Base-by-base conservation (phyloP, 352 stramenopile genomes). In the Phytophthora citricola region DNA sequence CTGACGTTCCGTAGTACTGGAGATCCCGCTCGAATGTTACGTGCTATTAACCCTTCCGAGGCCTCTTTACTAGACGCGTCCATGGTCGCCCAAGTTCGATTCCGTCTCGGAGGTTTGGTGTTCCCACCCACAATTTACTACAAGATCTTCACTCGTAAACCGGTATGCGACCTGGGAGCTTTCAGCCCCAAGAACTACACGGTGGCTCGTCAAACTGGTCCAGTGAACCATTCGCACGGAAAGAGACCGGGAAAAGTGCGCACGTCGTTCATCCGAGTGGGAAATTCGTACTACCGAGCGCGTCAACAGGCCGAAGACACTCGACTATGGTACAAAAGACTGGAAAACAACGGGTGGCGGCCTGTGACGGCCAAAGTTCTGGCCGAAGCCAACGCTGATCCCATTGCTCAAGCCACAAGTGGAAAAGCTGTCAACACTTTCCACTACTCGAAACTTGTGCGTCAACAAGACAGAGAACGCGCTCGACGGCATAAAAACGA, bases 71-170 rank as follows among this genome's bases (percentile, higher is more conserved):
- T 97, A 29, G 91, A 97, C 58, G 77, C 78, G 11, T 85, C 91
- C n/a, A 92, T 94, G 72, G 79, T 82, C 0, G 85, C 85, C 0
- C 78, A 89, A 48, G 83, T 98, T 26, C 88, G 90, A 1, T 97
- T 98, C 58, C 85, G 92, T 2, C 81, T 98, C 34, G 92, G 92
- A 2, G 92, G 92, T 0, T 58, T 88, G 44, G 78, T 73, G 4
- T 98, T 98, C 70, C 92, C 92, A 7, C 92, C 92, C n/a, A 93
- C 85, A 15, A 96, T 98, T 49, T 98, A 97, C 83, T 98, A 98
- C 83, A 97, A 98, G 74, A 92, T 98, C 63, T 97, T 94, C 70
- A 96, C 89, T 15, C 83, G 89, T 22, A 77, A 77, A 34, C 83
- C 92, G 1, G 78, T 97, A 57, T 96, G 90, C 46, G 90, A 98